Base-by-base conservation (phyloP, 2,329 filamentous ascomycete species). In the Westerdykella ornata region DNA sequence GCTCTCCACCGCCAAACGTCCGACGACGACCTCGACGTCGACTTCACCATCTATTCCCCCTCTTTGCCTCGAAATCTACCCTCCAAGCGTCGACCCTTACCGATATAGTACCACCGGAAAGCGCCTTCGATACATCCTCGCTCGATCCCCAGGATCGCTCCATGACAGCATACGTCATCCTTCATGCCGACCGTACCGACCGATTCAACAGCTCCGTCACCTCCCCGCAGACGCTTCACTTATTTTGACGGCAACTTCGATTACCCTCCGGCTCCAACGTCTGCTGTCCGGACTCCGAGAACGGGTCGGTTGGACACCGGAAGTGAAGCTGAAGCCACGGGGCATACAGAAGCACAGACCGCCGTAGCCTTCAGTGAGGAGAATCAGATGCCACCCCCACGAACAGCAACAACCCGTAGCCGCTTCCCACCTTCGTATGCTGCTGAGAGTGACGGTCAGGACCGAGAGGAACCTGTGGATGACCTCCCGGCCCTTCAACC, bases 181-280 rank as follows among this genome's bases (percentile, higher is more conserved):
- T 39, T 37, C 28, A 62, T 62, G 58, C 56, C 60, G 38, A 49
- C 57, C 53, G 37, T 52, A 35, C 48, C 51, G 13, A 26, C 22
- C 3, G 22, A 26, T 26, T 26, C 22, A 2, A 41, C 60, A 12
- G 54, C 60, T 17, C 50, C 56, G 29, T 54, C 60, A 19, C 53
- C 60, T 31, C 20, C n/a, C 5, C 16, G 32, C 32, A n/a, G 33
- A n/a, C 44, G 43, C 37, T 60, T 59, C 39, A 45, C 60, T 41
- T 63, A 60, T 51, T 60, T 60, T 28, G 59, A 60, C 28, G 68
- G 66, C 46, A 60, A 58, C 51, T 71, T 71, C 54, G 71, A 73
- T 55, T 65, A 66, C 39, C 70, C 71, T 16, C 67, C 68, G 34
- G 69, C 70, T 32, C 62, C 59, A n/a, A 44, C 56, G 5, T 59